These are phyloP conservation scores for Skeletonema menzelii DNA, from an alignment of 108 stramenopile genomes.

Conservation along the genomic window DNA sequence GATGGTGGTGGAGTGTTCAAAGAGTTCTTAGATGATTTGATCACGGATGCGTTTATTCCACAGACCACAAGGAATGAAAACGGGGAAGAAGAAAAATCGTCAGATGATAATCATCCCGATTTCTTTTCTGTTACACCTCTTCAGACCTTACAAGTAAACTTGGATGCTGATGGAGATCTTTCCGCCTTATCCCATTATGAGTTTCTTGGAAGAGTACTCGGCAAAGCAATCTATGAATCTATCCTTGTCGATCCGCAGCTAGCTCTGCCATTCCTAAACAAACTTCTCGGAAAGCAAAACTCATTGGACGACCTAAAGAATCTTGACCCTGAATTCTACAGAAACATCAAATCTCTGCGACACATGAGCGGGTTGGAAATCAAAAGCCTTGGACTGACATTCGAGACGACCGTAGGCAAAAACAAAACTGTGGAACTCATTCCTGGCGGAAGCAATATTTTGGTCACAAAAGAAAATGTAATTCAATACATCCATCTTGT, in stretches of 20 bases:
- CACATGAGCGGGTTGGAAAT: conserved; percentile 64
- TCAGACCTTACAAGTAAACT: conserved; percentile 72
- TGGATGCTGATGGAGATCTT: conserved; percentile 38
- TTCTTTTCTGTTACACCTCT: conserved; percentile 73
- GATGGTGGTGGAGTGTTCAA: conserved; percentile 99
- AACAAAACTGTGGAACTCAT: conserved; percentile 69
- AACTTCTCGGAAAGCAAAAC: conserved; percentile 87
- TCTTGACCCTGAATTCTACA: conserved; percentile 91
- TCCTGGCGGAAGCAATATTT: conserved; percentile 74
- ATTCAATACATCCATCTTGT: conserved; percentile 91
- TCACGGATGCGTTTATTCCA: conserved; percentile 76
- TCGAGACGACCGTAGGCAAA: conserved; percentile 32
- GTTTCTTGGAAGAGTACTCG: conserved; percentile 93
- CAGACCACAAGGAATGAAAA: conserved; percentile 4
- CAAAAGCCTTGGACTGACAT: conserved; percentile 78
- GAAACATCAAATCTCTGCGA: conserved; percentile 81
- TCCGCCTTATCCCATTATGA: conserved; percentile 70
- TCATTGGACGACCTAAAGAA: conserved; percentile 92
- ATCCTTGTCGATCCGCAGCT: conserved; percentile 91
- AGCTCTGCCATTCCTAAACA: conserved; percentile 89
- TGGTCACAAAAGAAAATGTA: conserved; percentile 91
- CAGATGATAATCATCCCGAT: conserved; percentile 33
- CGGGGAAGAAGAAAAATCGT: conserved; percentile 17
- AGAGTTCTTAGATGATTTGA: conserved; percentile 88
- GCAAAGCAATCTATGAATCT: conserved; percentile 94